phyloP scores from a whole-genome alignment of 495 filamentous ascomycete genomes.

The Bombardia bombarda region DNA sequence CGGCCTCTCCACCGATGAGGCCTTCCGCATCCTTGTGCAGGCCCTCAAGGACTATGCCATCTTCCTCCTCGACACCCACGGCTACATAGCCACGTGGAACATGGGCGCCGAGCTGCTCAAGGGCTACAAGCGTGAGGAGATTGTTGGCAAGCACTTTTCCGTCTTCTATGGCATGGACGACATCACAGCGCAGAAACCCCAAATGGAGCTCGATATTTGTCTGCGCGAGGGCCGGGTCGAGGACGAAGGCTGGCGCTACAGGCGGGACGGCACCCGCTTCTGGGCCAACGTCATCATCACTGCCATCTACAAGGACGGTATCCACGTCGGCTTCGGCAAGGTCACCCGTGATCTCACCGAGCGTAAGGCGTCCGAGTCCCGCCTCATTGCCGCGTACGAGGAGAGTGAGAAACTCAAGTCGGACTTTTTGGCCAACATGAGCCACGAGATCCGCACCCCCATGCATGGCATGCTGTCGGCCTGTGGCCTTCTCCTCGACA shows the following conservation, averaged over 20 bases:
- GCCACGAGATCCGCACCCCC: constrained; percentile 45
- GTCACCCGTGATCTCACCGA: constrained; percentile 59
- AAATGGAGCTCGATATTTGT: constrained; percentile 47
- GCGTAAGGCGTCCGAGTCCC: constrained; percentile 48
- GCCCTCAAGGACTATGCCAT: constrained; percentile 62
- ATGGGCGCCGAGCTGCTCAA: constrained; percentile 51
- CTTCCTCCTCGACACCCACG: constrained; percentile 54
- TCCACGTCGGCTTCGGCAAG: constrained; percentile 56
- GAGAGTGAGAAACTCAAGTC: constrained; percentile 57
- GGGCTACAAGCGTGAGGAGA: constrained; percentile 48
- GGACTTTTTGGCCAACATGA: constrained; percentile 59
- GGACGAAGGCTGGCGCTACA: constrained; percentile 61
- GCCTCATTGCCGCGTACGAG: constrained; percentile 54
- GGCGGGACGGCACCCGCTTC: constrained; percentile 53
- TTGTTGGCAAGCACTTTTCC: constrained; percentile 57
- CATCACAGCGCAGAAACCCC: constrained; percentile 42
- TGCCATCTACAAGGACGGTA: constrained; percentile 47
- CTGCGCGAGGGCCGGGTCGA: constrained; percentile 53
- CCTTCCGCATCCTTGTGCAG: constrained; percentile 54
- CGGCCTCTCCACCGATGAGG: constrained; percentile 39
- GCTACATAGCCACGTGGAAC: constrained; percentile 56
- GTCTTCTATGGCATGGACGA: constrained; percentile 54
- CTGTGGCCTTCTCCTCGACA: constrained; percentile 36
- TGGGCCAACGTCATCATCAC: constrained; percentile 65
- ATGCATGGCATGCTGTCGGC: constrained; percentile 47